Base-by-base conservation (phyloP, 768 basidiomycete genomes). In the Grammothele lineata region DNA sequence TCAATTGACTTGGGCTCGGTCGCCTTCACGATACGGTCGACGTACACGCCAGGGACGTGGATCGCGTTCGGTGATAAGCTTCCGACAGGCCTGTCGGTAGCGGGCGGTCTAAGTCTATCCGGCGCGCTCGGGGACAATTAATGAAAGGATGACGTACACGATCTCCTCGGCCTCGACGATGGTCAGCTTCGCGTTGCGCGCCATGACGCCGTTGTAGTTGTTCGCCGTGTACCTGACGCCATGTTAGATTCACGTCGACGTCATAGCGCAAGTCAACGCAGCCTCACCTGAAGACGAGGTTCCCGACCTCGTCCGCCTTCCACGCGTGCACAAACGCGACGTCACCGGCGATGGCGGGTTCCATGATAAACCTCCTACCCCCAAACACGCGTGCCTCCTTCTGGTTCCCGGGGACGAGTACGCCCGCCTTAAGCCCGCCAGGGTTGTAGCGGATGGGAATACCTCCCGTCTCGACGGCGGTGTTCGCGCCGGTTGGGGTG, bases 401-500 rank as follows among this genome's bases (percentile, higher is more conserved):
- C 57, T 73, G 71, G 50, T 86, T 76, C 5, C 90, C 91, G 3
- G 71, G 74, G 53, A 88, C 77, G 25, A 77, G 75, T 39, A 92
- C 71, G 40, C 87, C 85, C 6, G 75, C 75, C 15, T 71, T 65
- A 45, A 80, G 74, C 17, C 87, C 87, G 17, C 87, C 87, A 21
- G 76, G 70, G 45, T 85, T 86, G 67, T 86, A 92, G 18, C 80
- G 76, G 59, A 85, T 77, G 32, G 89, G 86, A 53, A 92, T 89
- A 11, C 74, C 66, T 2, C 89, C 89, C 37, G 79, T 69, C 66
- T 92, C 87, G 3, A 91, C 78, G 5, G 87, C 84, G 18, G 89
- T 92, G 27, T 76, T 77, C n/a, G 89, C 87, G n/a, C 92, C 92
- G 2, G 91, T 91, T 7, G 91, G 91, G 7, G 88, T 94, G 66